phyloP scores from a whole-genome alignment of 2,329 filamentous ascomycete genomes.

The Fusarium poae region DNA sequence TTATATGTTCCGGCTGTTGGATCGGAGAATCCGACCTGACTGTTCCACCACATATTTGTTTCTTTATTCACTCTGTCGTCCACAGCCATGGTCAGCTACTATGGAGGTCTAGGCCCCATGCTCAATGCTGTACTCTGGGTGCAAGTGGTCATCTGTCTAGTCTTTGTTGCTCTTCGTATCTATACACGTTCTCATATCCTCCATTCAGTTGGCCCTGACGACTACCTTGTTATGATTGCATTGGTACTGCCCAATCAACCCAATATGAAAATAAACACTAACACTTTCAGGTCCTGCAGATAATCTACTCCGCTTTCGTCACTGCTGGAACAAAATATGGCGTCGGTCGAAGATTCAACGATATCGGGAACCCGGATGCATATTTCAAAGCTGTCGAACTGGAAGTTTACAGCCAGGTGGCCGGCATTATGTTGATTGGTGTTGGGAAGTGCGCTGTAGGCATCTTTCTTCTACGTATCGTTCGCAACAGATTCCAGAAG shows the following conservation, averaged over 20 bases:
- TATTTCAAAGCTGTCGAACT: constrained; percentile 27
- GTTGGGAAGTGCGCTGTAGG: constrained; percentile 27
- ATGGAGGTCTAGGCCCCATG: constrained; percentile 31
- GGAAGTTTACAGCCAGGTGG: constrained; percentile 24
- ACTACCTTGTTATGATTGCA: constrained; percentile 15
- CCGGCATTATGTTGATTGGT: constrained; percentile 10
- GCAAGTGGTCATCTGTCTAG: constrained; percentile 17
- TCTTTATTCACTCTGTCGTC: not conserved
- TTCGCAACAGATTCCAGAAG: constrained; percentile 23
- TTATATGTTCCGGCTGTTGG: fast-evolving
- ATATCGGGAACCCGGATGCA: constrained; percentile 1
- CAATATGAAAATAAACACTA: not conserved
- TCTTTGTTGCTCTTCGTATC: constrained; percentile 18
- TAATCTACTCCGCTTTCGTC: constrained; percentile 31
- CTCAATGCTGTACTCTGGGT: constrained; percentile 26
- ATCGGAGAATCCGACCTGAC: not conserved
- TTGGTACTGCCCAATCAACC: not conserved
- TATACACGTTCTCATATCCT: constrained; percentile 27
- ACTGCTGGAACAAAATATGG: constrained; percentile 18
- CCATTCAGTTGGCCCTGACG: constrained; percentile 11
- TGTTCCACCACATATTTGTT: not conserved
- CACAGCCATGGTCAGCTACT: constrained; percentile 17
- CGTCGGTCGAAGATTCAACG: constrained; percentile 15
- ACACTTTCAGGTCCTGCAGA: constrained; percentile 11
- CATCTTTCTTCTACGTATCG: constrained; percentile 20